Percentiles rank a stretch among this genome's conserved stretches.
These are phyloP conservation scores for Grosmannia clavigera DNA, from an alignment of 2,329 filamentous ascomycete genomes.

Conservation along the genomic window DNA sequence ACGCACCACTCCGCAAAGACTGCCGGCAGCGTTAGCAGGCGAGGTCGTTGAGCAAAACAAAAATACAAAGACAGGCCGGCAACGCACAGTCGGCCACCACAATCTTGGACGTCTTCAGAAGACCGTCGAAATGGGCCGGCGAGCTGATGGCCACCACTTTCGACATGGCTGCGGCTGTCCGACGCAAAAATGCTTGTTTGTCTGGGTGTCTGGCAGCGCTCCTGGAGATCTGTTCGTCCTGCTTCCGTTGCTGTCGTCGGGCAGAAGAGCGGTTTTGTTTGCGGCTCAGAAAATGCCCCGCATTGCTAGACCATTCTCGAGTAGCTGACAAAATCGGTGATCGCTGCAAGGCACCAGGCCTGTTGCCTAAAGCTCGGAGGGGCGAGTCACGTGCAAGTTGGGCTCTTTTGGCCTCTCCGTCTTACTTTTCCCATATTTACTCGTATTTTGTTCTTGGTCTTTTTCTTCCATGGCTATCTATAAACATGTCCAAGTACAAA, in stretches of 20 bases:
- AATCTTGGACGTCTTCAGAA: slow-evolving; percentile 61
- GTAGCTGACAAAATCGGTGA: background rate
- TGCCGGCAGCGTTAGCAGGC: slow-evolving; percentile 23
- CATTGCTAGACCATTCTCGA: background rate
- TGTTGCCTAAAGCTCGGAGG: background rate
- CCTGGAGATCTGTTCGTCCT: no score
- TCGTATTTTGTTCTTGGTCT: background rate
- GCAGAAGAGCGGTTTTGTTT: background rate
- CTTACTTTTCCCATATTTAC: background rate
- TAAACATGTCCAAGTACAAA: no score
- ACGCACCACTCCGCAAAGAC: slow-evolving; percentile 83
- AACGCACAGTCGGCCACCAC: slow-evolving; percentile 82
- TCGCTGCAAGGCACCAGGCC: slow-evolving; percentile 5
- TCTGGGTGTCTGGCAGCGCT: background rate
- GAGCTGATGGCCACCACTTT: slow-evolving; percentile 27
- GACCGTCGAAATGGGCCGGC: slow-evolving; percentile 49
- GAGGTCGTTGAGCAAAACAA: background rate
- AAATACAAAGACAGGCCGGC: background rate
- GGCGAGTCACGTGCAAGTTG: background rate
- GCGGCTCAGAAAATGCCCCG: background rate
- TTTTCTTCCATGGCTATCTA: no score
- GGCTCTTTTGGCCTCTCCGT: background rate
- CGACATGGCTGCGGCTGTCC: slow-evolving; percentile 10
- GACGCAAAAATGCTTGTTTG: background rate
- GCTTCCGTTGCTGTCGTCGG: background rate